Base-by-base conservation (phyloP, 1,284 basidiomycete genomes). In the Malassezia caprae region DNA sequence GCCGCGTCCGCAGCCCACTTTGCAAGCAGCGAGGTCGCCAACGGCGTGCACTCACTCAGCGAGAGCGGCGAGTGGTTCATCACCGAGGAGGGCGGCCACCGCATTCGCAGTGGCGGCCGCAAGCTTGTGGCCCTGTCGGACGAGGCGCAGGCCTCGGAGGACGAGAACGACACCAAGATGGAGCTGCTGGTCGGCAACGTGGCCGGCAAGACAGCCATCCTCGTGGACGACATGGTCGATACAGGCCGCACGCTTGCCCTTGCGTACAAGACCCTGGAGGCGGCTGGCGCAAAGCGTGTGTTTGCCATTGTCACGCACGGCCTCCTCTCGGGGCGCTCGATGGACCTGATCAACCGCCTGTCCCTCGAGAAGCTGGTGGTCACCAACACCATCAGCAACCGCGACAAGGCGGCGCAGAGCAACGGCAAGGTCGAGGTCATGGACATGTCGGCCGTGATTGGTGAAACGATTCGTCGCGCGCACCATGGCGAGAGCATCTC, bases 171-270 rank as follows among this genome's bases (percentile, higher is more conserved):
- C 39, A 57, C 63, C 10, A 77, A 77, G 64, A 93, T 96, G 88
- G 90, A 98, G 75, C 81, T 98, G 51, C 80, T 98, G 32, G 93
- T 98, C 49, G 93, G 93, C n/a, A 89, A 96, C 73, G 93, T 98
- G 58, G 82, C 81, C 66, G 90, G 86, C 77, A 91, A 91, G 79
- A 87, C 85, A 1, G 90, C 88, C 27, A 93, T 98, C 68, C 80
- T 98, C 46, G 86, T 98, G 27, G 93, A 98, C 76, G 93, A 98
- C 75, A 96, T 98, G 90, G 86, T 96, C 72, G 94, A 98, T 76
- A 90, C 89, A 5, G 93, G 91, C 2, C 81, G 81, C 57, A 98
- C 94, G 1, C 81, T 98, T 23, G 79, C 83, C 11, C 79, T 96
- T 15, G 93, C 93, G 26, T 86, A 84, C 11, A 83, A 83, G 51